Evolutionary conservation across 2,329 filamentous ascomycete species (phyloP).

Genomic region (Colletotrichum acutatum): DNA sequence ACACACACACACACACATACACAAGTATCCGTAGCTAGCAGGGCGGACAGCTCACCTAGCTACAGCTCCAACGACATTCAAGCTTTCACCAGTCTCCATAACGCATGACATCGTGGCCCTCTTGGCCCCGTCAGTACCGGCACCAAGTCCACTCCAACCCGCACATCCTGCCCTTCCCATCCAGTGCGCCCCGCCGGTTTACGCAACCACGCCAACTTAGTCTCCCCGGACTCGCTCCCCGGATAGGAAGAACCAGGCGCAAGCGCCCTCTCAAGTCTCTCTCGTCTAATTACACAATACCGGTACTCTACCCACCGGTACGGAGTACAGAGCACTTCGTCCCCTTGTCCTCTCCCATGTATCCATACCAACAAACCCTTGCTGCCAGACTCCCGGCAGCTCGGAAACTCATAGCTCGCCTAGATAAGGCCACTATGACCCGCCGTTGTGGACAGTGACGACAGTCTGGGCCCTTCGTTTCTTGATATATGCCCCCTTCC

Average conservation of each 20-base stretch:
- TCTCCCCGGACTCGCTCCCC: neutral
- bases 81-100: conserved; percentile 26
- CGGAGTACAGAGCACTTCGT: no score
- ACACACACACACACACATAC: no score
- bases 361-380: conserved; percentile 6
- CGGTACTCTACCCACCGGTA: no score
- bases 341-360: no score
- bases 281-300: neutral
- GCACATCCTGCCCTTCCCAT: conserved; percentile 2
- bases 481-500: conserved; percentile 10
- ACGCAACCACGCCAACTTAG: conserved; percentile 22
- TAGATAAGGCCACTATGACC: conserved; percentile 21
- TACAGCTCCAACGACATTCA: neutral
- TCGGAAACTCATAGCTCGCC: conserved; percentile 12
- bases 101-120: conserved; percentile 28
- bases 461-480: conserved; percentile 4
- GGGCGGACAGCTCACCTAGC: neutral
- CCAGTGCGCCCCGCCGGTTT: neutral
- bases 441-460: conserved; percentile 16
- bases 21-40: neutral
- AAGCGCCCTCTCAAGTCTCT: conserved; percentile 15
- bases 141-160: conserved; percentile 4
- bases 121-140: conserved; percentile 28
- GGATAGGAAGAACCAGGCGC: conserved; percentile 11
- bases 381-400: conserved; percentile 11